phyloP scores from a whole-genome alignment of 257 asterid genomes.

The Nicotiana attenuata region DNA sequence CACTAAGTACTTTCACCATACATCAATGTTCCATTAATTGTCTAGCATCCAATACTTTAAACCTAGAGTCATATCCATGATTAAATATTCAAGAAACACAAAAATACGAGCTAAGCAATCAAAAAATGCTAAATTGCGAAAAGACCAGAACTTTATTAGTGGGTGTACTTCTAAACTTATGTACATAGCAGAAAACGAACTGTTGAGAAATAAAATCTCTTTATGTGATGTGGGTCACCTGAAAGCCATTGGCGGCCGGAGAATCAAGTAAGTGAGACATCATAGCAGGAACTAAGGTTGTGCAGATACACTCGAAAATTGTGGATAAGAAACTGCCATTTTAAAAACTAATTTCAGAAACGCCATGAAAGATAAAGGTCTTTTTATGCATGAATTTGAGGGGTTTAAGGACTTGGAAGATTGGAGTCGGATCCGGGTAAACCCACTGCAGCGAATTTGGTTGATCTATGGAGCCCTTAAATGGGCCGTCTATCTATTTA shows the following conservation, averaged over 20 bases:
- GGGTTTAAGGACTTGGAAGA: neutral
- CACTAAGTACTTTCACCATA: neutral
- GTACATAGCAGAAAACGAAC: neutral
- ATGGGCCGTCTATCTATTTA: neutral
- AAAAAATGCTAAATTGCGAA: neutral
- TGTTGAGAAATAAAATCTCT: neutral
- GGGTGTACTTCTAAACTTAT: neutral
- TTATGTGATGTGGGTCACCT: conserved; percentile 23
- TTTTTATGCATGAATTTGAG: neutral
- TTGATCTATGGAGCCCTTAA: neutral
- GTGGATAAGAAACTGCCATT: neutral
- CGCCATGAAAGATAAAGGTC: conserved; percentile 1
- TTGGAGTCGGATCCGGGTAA: neutral
- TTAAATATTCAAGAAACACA: neutral
- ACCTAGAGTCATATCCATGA: neutral
- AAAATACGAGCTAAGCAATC: neutral
- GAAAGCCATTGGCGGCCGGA: conserved; percentile 32
- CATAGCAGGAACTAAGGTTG: neutral
- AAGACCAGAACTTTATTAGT: neutral
- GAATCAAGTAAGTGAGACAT: conserved; percentile 56
- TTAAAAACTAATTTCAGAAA: too few relatives aligned
- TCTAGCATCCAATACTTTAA: neutral
- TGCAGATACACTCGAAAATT: neutral
- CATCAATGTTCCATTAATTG: neutral
- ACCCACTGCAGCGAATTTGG: neutral